Conservation (phyloP, 1,284 basidiomycete species). For the Microbotryum saponariae region DNA sequence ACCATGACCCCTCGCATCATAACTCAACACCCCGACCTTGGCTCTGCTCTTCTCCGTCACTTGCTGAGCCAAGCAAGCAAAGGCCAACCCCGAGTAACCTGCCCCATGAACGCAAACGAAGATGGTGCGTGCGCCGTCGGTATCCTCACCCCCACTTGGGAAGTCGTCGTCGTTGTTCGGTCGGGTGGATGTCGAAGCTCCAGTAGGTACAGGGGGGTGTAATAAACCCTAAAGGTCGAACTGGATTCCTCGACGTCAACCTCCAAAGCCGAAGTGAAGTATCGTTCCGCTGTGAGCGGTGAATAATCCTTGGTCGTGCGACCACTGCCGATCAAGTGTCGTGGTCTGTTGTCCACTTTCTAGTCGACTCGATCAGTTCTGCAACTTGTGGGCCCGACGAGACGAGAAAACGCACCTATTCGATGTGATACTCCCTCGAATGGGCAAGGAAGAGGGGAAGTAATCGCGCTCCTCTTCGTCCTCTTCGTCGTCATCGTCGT, state of each 20-base stretch:
- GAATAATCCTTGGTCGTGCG: slow-evolving; percentile 45
- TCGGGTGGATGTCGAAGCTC: slow-evolving; percentile 11
- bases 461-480: slow-evolving; percentile 46
- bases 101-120: slow-evolving; percentile 92
- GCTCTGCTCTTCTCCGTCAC: slow-evolving; percentile 56
- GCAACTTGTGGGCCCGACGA: neutral
- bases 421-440: neutral
- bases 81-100: slow-evolving; percentile 80
- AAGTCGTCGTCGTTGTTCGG: slow-evolving; percentile 35
- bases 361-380: neutral
- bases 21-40: slow-evolving; percentile 71
- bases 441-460: slow-evolving; percentile 14
- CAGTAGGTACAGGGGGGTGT: slow-evolving; percentile 38
- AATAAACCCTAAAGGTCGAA: slow-evolving; percentile 62
- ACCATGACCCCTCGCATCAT: slow-evolving; percentile 88
- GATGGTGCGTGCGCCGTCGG: slow-evolving; percentile 51
- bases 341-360: no score
- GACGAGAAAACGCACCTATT: slow-evolving; percentile 2
- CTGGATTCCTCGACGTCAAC: slow-evolving; percentile 42
- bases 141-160: slow-evolving; percentile 33
- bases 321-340: slow-evolving; percentile 6
- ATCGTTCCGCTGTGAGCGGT: slow-evolving; percentile 65
- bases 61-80: slow-evolving; percentile 78
- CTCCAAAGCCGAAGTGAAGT: slow-evolving; percentile 67
- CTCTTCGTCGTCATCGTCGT: slow-evolving; percentile 48